Evolutionary conservation across 2,329 filamentous ascomycete genomes (phyloP).

Genomic region (Penicillium fuscoglaucum): DNA sequence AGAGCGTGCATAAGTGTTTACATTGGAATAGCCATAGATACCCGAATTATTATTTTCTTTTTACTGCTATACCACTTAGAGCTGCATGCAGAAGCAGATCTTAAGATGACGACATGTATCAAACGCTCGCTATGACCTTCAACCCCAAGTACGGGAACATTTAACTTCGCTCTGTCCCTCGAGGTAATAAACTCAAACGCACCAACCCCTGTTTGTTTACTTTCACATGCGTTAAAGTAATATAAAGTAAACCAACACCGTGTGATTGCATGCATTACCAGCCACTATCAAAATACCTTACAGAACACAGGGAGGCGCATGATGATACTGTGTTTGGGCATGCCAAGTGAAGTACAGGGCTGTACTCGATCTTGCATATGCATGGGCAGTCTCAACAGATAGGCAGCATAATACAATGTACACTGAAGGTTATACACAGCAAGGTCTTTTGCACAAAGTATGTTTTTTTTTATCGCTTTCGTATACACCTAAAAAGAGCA

Average conservation of each 20-base stretch:
- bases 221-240: neutral
- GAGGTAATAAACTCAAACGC: neutral
- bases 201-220: neutral
- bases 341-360: neutral
- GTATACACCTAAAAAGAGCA: too few species aligned
- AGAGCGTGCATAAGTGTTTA: constrained; percentile 3
- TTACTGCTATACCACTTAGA: neutral
- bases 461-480: too few species aligned
- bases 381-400: neutral
- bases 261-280: neutral
- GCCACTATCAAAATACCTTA: neutral
- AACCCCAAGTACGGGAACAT: neutral
- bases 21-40: constrained; percentile 6
- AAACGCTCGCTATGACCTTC: neutral
- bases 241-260: neutral
- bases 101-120: neutral
- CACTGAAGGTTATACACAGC: too few species aligned
- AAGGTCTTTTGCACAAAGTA: too few species aligned
- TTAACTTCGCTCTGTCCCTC: neutral
- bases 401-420: neutral
- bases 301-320: neutral
- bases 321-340: neutral
- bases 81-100: neutral
- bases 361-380: neutral
- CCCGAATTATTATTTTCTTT: constrained; percentile 1